Evolutionary conservation across 192 early-diverging fungal genomes (phyloP), one percentile per base, ranked within the genome.

Genomic region (Nowakowskiella sp.): DNA sequence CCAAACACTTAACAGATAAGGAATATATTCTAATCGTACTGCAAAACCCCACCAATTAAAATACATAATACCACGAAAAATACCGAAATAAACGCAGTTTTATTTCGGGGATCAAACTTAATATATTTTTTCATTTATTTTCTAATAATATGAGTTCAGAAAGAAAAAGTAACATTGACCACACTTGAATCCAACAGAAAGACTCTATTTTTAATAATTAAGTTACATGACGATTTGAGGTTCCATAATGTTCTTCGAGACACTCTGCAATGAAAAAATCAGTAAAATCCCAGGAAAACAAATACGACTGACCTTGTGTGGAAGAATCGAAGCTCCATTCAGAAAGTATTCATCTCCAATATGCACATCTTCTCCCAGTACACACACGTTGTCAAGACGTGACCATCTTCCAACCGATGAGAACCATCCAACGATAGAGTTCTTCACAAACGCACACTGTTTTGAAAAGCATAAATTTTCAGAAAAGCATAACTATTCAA

Each of bases 301-400:
- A n/a, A n/a, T n/a, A n/a, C n/a, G n/a, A n/a, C n/a, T n/a, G n/a
- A 22, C 50, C 50, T 51, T 51, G 62, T 78, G 76, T 3, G 76
- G 76, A 10, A 78, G 58, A 33, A 78, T 66, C 7, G 60, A 59
- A 2, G 54, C 76, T 16, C 76, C 76, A 48, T 76, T 78, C 31
- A 69, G 44, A 50, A 54, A 73, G 6, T 75, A 48, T 55, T 97
- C 95, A 64, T 94, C 92, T 43, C 77, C 79, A 32, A 98, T 79
- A 39, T 90, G 86, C 25, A 98, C 95, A 76, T 98, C 92, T 55
- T 97, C 92, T 54, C 95, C 95, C 50, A 98, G 73, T 25, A 98
- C 95, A n/a, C 90, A 88, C 28, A 84, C 83, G 24, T 86, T 86
- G 56, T 98, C 93, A 53, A 95, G 72, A 26, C 95, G 88, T 23